A percentile compares a stretch with the other conserved stretches of the same genome.
Conservation (phyloP, 495 filamentous ascomycete species). For the Tuber indicum region DNA sequence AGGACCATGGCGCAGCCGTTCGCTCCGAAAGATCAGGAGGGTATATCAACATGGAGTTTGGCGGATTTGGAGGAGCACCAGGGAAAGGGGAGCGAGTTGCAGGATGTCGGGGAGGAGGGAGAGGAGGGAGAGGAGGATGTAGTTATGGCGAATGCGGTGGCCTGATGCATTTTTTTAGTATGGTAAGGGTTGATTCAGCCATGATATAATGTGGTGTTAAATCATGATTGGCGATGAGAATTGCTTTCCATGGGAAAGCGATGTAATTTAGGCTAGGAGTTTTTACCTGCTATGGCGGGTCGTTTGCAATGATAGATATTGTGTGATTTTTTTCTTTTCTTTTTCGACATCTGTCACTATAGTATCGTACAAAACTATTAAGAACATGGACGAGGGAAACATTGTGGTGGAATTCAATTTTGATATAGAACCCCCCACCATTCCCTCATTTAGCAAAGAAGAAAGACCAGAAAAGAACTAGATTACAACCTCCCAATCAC, state of each 20-base stretch:
- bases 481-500: neutral
- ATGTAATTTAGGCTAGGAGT: neutral
- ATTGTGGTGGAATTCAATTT: neutral
- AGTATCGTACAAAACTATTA: neutral
- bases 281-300: neutral
- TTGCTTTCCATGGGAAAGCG: neutral
- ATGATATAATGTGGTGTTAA: neutral
- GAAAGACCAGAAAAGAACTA: neutral
- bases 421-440: neutral
- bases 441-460: neutral
- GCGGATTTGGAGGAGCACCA: conserved; percentile 70
- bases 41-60: conserved; percentile 83
- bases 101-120: conserved; percentile 47
- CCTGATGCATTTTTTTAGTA: neutral
- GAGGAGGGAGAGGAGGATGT: conserved; percentile 1
- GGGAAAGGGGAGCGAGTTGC: conserved; percentile 52
- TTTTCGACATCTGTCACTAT: neutral
- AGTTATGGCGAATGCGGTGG: neutral
- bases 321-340: neutral
- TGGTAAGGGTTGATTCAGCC: neutral
- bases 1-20: conserved; percentile 87
- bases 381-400: neutral
- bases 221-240: neutral
- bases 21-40: conserved; percentile 72
- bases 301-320: neutral